phyloP scores from a whole-genome alignment of 2,329 filamentous ascomycete species.

The Hymenoscyphus albidus region DNA sequence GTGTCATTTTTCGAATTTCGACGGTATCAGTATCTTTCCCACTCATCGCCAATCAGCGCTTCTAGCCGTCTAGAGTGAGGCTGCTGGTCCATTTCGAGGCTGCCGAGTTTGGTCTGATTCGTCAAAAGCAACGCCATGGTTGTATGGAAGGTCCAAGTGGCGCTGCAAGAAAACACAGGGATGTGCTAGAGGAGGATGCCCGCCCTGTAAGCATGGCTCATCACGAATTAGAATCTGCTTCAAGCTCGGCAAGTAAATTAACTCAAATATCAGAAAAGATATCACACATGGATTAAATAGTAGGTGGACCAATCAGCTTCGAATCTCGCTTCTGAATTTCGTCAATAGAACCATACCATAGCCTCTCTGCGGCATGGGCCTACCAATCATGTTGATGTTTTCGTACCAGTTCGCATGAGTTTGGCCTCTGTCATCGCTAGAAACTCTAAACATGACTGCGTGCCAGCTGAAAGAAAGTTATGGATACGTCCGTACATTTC shows the following conservation, averaged over 20 bases:
- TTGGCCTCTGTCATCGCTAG: not conserved
- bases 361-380: not conserved
- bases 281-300: not conserved
- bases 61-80: slow-evolving; percentile 19
- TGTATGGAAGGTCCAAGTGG: slow-evolving; percentile 21
- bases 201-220: not conserved
- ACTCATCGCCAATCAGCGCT: slow-evolving; percentile 17
- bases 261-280: not conserved
- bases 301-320: not conserved
- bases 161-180: slow-evolving; percentile 14
- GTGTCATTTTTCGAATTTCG: slow-evolving; percentile 24
- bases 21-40: slow-evolving; percentile 13
- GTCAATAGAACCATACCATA: not conserved
- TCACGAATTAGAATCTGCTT: not conserved
- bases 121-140: slow-evolving; percentile 6
- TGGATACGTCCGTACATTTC: too few relatives aligned
- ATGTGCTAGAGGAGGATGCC: slow-evolving; percentile 12
- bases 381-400: not conserved
- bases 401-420: not conserved
- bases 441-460: not conserved
- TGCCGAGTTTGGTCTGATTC: slow-evolving; percentile 16
- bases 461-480: not conserved
- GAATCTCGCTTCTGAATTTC: not conserved
- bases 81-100: slow-evolving; percentile 17
- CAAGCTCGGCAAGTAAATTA: slow-evolving; percentile 1